Conservation (phyloP, 108 stramenopile species). For the Skeletonema tropicum region DNA sequence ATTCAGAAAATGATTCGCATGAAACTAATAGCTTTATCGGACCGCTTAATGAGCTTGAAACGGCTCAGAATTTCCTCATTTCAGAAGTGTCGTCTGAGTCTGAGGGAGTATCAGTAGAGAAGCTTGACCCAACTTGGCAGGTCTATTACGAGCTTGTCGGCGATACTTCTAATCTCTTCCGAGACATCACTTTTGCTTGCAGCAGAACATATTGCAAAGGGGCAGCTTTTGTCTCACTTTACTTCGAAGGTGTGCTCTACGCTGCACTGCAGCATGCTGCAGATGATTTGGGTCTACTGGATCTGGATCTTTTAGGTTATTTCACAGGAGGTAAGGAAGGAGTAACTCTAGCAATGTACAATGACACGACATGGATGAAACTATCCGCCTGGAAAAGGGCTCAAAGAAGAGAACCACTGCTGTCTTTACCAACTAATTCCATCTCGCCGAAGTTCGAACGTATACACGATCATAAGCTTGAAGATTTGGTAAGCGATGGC, state of each 20-base stretch:
- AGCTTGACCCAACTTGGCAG: constrained; percentile 3
- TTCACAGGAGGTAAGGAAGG: constrained; percentile 40
- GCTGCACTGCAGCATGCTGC: constrained; percentile 57
- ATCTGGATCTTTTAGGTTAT: constrained; percentile 72
- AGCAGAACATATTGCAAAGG: constrained; percentile 62
- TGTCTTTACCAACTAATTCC: not conserved
- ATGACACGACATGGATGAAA: constrained; percentile 42
- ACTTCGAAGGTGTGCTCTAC: constrained; percentile 73
- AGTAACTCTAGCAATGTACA: constrained; percentile 40
- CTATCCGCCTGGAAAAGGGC: constrained; percentile 24
- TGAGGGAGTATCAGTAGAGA: constrained; percentile 47
- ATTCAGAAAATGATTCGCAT: constrained; percentile 10
- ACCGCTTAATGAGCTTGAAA: constrained; percentile 51
- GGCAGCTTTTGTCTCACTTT: constrained; percentile 56
- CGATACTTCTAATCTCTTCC: constrained; percentile 39
- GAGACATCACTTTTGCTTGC: constrained; percentile 54
- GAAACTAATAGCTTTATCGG: constrained; percentile 7
- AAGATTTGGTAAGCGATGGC: constrained; percentile 43
- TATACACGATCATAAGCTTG: not conserved
- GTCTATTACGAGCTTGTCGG: constrained; percentile 81
- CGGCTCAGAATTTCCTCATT: constrained; percentile 57
- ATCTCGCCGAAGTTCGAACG: not conserved
- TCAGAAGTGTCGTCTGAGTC: constrained; percentile 58
- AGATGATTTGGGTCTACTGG: constrained; percentile 73
- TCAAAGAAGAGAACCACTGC: not conserved